phyloP scores from a whole-genome alignment of 306 rosid genomes.

The Mimosa bimucronata region DNA sequence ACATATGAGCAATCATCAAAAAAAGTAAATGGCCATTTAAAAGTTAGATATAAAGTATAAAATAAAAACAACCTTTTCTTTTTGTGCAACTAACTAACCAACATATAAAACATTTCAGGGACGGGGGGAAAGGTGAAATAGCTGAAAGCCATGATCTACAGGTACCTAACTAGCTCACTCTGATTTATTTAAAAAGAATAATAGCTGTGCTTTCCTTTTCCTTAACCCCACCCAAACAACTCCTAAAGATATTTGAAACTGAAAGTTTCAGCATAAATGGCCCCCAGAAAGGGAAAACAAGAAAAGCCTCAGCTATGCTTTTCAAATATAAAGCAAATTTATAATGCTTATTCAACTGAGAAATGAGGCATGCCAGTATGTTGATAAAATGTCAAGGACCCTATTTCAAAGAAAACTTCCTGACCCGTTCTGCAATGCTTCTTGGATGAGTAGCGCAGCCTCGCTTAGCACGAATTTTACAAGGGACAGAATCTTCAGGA shows the following conservation, averaged over 20 bases:
- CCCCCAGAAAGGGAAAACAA: not conserved
- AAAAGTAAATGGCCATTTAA: not conserved
- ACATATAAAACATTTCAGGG: no score
- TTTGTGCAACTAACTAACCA: no score
- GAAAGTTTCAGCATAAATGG: not conserved
- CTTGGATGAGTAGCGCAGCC: constrained; percentile 99
- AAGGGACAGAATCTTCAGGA: constrained; percentile 92
- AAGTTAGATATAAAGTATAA: not conserved
- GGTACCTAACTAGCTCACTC: no score
- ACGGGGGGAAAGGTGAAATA: no score
- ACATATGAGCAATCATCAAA: not conserved
- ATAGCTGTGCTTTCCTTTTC: no score
- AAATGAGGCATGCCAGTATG: not conserved
- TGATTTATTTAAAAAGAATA: no score
- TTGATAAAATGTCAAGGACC: not conserved
- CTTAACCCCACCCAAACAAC: no score
- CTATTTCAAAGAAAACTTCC: constrained; percentile 31
- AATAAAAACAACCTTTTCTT: not conserved
- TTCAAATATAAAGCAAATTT: not conserved
- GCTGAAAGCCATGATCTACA: no score
- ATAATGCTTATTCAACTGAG: not conserved
- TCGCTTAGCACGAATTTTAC: constrained; percentile 98
- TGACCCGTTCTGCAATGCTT: constrained; percentile 95
- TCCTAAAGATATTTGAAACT: no score
- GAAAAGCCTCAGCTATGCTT: not conserved